A percentile compares a stretch with the other conserved stretches of the same genome.
Evolutionary conservation across 2,329 filamentous ascomycete genomes (phyloP).

Genomic region (Colletotrichum scovillei): DNA sequence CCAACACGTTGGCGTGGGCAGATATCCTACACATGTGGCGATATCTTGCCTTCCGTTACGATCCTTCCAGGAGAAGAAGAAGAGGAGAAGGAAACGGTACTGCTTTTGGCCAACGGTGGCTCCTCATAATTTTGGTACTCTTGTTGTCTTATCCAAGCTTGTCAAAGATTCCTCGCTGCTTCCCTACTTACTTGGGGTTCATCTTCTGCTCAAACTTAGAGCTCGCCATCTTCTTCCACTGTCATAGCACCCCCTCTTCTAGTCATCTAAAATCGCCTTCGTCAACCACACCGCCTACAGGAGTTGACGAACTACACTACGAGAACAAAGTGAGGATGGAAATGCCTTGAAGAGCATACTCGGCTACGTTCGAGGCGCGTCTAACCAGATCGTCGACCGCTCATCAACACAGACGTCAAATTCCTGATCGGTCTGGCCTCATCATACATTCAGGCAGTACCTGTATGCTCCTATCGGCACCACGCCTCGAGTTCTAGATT

Average conservation of each 20-base stretch:
- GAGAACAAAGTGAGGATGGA: not conserved
- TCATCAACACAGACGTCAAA: not conserved
- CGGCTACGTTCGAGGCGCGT: not conserved
- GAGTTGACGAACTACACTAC: not conserved
- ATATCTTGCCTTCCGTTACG: not conserved
- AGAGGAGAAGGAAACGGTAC: not conserved
- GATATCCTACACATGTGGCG: not conserved
- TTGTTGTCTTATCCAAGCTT: not conserved
- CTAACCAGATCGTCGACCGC: not conserved
- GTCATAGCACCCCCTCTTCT: too few species aligned
- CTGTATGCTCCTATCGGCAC: not conserved
- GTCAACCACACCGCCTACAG: not conserved
- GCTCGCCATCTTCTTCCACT: not conserved
- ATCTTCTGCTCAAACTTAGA: not conserved
- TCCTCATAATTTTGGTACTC: not conserved
- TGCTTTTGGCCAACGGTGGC: too few species aligned
- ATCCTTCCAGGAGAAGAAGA: not conserved
- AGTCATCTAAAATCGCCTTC: not conserved
- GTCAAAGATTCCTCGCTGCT: not conserved
- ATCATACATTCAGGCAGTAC: not conserved
- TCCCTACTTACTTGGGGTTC: not conserved
- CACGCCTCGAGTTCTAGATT: not conserved
- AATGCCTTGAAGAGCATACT: not conserved
- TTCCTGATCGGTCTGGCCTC: not conserved
- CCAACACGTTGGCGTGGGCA: not conserved